phyloP scores from a whole-genome alignment of 2,329 filamentous ascomycete genomes.

The Coniochaeta sp. region DNA sequence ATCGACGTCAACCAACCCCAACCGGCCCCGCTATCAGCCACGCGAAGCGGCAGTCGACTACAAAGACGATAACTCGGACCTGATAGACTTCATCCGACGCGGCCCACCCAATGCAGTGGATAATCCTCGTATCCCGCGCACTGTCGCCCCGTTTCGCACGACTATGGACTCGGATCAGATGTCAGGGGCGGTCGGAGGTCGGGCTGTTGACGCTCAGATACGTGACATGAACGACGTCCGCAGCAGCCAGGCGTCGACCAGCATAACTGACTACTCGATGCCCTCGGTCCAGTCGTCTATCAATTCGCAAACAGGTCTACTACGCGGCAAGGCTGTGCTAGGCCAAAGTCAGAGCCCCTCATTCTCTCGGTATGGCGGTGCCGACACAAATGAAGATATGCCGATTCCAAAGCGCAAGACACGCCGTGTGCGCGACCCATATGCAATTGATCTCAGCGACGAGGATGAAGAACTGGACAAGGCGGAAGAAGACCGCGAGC shows the following conservation, averaged over 20 bases:
- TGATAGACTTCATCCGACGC: constrained; percentile 92
- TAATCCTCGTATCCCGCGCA: constrained; percentile 68
- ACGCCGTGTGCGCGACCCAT: constrained; percentile 76
- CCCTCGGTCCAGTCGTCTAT: constrained; percentile 54
- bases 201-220: constrained; percentile 49
- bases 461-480: constrained; percentile 52
- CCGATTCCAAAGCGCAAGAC: constrained; percentile 65
- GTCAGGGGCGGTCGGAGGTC: constrained; percentile 43
- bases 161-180: constrained; percentile 84
- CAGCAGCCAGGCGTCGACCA: constrained; percentile 48
- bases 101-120: constrained; percentile 59
- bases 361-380: constrained; percentile 1
- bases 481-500: constrained; percentile 27
- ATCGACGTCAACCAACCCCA: constrained; percentile 24
- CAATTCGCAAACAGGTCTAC: constrained; percentile 68
- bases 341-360: constrained; percentile 18
- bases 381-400: constrained; percentile 30
- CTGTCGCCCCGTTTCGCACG: constrained; percentile 76
- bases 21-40: constrained; percentile 54
- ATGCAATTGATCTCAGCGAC: constrained; percentile 80
- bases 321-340: constrained; percentile 34
- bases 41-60: constrained; percentile 60
- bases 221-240: constrained; percentile 40
- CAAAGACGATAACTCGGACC: constrained; percentile 66
- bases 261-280: constrained; percentile 49